phyloP scores from a whole-genome alignment of 305 asterid species.

The Lippia alba region DNA sequence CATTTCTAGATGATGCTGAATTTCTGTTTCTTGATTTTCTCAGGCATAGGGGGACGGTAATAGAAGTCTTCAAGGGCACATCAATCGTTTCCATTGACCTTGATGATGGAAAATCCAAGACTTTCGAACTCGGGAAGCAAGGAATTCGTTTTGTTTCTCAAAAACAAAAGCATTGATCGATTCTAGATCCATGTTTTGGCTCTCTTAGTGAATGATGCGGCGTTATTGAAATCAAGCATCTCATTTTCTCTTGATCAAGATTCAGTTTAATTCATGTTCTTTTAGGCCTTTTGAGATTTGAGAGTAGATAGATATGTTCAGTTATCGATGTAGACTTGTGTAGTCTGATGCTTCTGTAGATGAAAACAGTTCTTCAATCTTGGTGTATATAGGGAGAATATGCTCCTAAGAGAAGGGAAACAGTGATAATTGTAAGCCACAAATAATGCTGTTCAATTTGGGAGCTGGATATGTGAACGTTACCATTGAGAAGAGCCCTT shows the following conservation, averaged over 20 bases:
- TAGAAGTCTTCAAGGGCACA: constrained; percentile 74
- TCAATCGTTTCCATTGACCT: constrained; percentile 68
- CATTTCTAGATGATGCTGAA: neutral
- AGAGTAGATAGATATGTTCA: neutral
- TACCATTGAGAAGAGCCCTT: neutral
- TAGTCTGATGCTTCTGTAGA: constrained; percentile 33
- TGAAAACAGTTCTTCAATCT: constrained; percentile 23
- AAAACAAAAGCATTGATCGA: constrained; percentile 60
- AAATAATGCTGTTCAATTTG: neutral
- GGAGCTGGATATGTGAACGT: neutral
- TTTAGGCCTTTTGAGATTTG: neutral
- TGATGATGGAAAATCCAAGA: constrained; percentile 78
- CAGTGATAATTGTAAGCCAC: constrained; percentile 14
- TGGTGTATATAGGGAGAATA: constrained; percentile 12
- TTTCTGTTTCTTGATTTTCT: constrained; percentile 6
- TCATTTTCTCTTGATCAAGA: neutral
- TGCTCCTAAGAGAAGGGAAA: constrained; percentile 10
- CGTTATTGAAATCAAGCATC: constrained; percentile 24
- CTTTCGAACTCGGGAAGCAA: constrained; percentile 86
- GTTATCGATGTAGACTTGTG: constrained; percentile 1
- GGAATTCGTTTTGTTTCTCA: constrained; percentile 87
- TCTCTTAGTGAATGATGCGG: neutral
- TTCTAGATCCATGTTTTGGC: constrained; percentile 2
- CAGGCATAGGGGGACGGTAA: constrained; percentile 63
- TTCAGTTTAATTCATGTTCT: neutral